Evolutionary conservation across 768 basidiomycete species (phyloP).

Genomic region (Dacryopinax primogenitus): DNA sequence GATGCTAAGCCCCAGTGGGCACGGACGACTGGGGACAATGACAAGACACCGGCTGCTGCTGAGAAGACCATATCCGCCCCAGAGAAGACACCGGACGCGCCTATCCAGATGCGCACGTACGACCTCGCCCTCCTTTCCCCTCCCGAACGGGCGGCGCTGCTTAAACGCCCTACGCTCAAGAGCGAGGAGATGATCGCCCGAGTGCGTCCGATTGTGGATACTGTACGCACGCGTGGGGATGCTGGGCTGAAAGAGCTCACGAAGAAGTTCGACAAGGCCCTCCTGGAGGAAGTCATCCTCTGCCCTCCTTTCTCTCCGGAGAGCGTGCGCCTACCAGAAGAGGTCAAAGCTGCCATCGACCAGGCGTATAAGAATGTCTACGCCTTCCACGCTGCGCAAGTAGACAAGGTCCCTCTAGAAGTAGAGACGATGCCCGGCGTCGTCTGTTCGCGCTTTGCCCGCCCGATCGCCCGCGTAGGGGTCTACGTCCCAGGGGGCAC

Average conservation of each 20-base stretch:
- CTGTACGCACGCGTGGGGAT: slow-evolving; percentile 75
- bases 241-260: slow-evolving; percentile 75
- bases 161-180: slow-evolving; percentile 80
- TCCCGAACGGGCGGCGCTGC: slow-evolving; percentile 50
- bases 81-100: slow-evolving; percentile 23
- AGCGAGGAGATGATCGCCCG: slow-evolving; percentile 78
- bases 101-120: slow-evolving; percentile 68
- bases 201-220: slow-evolving; percentile 86
- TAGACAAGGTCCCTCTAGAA: slow-evolving; percentile 50
- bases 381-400: slow-evolving; percentile 83
- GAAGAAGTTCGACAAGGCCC: slow-evolving; percentile 81
- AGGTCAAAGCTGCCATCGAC: slow-evolving; percentile 72
- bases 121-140: slow-evolving; percentile 40
- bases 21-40: slow-evolving; percentile 24
- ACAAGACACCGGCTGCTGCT: slow-evolving; percentile 16
- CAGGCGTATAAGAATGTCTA: slow-evolving; percentile 80
- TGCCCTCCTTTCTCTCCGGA: slow-evolving; percentile 66
- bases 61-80: slow-evolving; percentile 15
- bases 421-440: slow-evolving; percentile 99
- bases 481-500: slow-evolving; percentile 97
- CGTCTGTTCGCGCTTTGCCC: slow-evolving; percentile 84
- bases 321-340: slow-evolving; percentile 44
- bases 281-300: slow-evolving; percentile 54
- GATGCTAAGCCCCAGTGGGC: slow-evolving; percentile 72
- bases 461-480: slow-evolving; percentile 91